Percentiles rank a stretch among this genome's conserved stretches.
Conservation (phyloP, 139 green algal species). For the Tetraselmis striata region DNA sequence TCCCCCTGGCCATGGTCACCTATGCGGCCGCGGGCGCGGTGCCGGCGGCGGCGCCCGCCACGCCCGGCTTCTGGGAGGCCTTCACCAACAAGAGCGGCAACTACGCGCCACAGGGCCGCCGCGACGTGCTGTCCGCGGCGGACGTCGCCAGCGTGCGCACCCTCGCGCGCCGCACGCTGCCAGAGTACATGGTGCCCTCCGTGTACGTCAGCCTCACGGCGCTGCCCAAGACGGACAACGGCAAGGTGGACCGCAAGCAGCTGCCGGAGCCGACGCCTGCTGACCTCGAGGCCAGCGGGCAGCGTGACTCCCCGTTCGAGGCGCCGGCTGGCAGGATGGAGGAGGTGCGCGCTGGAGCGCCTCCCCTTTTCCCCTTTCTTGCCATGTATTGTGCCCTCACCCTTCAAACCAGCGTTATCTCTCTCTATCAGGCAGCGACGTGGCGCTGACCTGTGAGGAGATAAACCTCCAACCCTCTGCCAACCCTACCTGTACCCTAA, state of each 20-base stretch:
- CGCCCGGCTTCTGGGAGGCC: background rate
- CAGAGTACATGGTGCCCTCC: constrained; percentile 24
- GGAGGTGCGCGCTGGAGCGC: too few relatives aligned
- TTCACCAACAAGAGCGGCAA: background rate
- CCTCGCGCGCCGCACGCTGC: constrained; percentile 4
- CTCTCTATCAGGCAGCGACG: too few relatives aligned
- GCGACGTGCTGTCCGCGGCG: background rate
- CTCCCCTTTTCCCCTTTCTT: too few relatives aligned
- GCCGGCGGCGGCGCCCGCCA: too few relatives aligned
- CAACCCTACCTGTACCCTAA: too few relatives aligned
- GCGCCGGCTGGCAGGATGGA: background rate
- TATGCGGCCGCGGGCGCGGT: background rate
- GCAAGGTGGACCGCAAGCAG: constrained; percentile 14
- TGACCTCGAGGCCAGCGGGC: background rate
- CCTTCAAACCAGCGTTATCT: too few relatives aligned
- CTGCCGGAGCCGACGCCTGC: background rate
- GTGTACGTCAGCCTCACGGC: background rate
- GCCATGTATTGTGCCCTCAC: too few relatives aligned
- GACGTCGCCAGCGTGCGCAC: background rate
- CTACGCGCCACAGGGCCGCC: background rate
- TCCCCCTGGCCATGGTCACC: background rate
- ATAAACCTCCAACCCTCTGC: too few relatives aligned
- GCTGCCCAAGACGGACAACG: constrained; percentile 19
- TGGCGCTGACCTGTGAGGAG: too few relatives aligned
- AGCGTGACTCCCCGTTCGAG: background rate